phyloP scores from a whole-genome alignment of 73 alveolate genomes.

The Paramecium biaurelia region DNA sequence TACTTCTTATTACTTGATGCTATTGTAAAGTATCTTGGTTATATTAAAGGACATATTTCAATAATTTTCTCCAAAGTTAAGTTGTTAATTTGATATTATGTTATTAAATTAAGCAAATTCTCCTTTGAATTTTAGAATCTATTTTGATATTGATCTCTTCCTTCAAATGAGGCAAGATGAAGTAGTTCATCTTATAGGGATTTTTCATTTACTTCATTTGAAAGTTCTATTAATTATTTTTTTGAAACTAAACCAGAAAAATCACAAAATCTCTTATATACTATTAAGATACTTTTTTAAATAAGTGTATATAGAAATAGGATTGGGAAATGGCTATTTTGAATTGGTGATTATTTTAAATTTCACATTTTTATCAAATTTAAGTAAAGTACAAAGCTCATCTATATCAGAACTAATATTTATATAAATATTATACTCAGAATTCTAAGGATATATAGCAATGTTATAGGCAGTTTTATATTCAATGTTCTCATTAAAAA shows the following conservation, averaged over 20 bases:
- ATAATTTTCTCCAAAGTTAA: conserved; percentile 66
- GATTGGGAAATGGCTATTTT: conserved; percentile 76
- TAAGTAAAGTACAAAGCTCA: conserved; percentile 63
- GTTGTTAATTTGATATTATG: conserved; percentile 66
- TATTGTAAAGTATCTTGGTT: conserved; percentile 77
- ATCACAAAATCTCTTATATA: conserved; percentile 64
- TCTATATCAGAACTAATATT: conserved; percentile 42
- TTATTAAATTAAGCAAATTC: conserved; percentile 65
- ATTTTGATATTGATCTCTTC: conserved; percentile 24
- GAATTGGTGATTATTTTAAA: conserved; percentile 19
- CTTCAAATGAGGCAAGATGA: conserved; percentile 55
- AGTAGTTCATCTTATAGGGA: conserved; percentile 46
- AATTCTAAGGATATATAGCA: conserved; percentile 78
- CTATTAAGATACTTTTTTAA: conserved; percentile 31
- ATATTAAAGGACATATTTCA: conserved; percentile 70
- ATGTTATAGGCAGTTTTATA: conserved; percentile 75
- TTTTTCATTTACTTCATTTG: conserved; percentile 55
- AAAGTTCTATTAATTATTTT: conserved; percentile 52
- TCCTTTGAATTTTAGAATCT: conserved; percentile 30
- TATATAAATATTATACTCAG: conserved; percentile 53
- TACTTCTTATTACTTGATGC: conserved; percentile 63
- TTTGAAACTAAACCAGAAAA: conserved; percentile 73
- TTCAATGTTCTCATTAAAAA: conserved; percentile 13
- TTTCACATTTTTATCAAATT: conserved; percentile 54
- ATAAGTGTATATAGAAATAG: conserved; percentile 71